Percentiles rank a stretch among this genome's conserved stretches.
Evolutionary conservation across 768 basidiomycete genomes (phyloP).

Genomic region (Leccinellum albellum): DNA sequence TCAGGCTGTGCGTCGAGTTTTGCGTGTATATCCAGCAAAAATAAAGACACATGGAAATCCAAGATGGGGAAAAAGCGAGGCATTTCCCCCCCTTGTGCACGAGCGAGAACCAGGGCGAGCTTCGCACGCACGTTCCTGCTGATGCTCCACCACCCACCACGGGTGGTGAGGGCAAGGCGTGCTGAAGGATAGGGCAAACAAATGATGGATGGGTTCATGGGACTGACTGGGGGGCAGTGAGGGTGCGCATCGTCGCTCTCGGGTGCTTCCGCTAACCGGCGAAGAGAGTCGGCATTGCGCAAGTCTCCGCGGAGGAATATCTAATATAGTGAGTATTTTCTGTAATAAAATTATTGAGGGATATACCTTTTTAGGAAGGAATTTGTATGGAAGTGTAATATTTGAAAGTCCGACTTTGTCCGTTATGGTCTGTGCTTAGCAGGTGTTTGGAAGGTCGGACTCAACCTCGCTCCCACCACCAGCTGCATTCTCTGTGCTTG

Average conservation of each 20-base stretch:
- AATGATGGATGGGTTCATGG: neutral
- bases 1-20: neutral
- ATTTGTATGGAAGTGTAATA: constrained; percentile 17
- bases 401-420: constrained; percentile 34
- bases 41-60: constrained; percentile 6
- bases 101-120: constrained; percentile 14
- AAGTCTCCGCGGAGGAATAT: constrained; percentile 9
- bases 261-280: neutral
- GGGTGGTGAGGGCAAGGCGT: constrained; percentile 18
- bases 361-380: constrained; percentile 11
- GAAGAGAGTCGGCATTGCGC: neutral
- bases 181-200: constrained; percentile 1
- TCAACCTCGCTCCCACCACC: constrained; percentile 59
- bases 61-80: constrained; percentile 10
- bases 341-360: constrained; percentile 14
- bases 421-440: constrained; percentile 37
- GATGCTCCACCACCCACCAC: constrained; percentile 16
- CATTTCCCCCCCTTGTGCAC: constrained; percentile 7
- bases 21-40: neutral
- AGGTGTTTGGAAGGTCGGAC: constrained; percentile 40
- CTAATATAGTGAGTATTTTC: constrained; percentile 15
- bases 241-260: neutral
- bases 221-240: neutral
- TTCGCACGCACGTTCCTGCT: constrained; percentile 26
- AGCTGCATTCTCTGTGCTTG: constrained; percentile 38